Conservation (phyloP, 495 filamentous ascomycete species). For the Xylaria palmicola region DNA sequence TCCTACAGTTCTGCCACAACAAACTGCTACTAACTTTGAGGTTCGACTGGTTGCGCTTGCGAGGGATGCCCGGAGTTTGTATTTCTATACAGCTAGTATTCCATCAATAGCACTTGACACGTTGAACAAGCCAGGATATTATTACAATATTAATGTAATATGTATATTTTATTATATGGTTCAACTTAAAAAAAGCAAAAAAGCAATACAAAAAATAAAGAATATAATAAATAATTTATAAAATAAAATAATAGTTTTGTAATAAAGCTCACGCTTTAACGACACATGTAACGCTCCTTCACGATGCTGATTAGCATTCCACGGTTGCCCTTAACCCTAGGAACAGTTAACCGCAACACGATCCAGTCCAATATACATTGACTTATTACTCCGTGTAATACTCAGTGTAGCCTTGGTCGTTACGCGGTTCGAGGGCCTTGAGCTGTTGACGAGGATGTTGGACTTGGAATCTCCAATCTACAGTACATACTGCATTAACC, state of each 20-base stretch:
- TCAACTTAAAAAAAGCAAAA: neutral
- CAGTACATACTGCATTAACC: too few species aligned
- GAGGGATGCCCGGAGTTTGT: neutral
- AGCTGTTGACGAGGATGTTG: too few species aligned
- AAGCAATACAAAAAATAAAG: neutral
- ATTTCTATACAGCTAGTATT: neutral
- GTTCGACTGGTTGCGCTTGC: neutral
- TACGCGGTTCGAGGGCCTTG: too few species aligned
- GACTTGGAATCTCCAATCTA: too few species aligned
- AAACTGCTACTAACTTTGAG: neutral
- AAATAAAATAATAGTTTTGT: neutral
- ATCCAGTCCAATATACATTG: too few species aligned
- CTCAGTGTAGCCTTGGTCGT: too few species aligned
- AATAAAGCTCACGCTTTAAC: too few species aligned
- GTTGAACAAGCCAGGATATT: neutral
- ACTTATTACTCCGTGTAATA: too few species aligned
- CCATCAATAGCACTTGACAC: neutral
- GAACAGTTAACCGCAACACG: too few species aligned
- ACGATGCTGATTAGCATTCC: too few species aligned
- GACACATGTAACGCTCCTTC: too few species aligned
- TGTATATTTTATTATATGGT: neutral
- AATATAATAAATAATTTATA: neutral
- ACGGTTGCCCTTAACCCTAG: too few species aligned
- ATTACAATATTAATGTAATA: neutral
- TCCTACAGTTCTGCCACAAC: neutral